Percentiles rank a stretch among this genome's conserved stretches.
phyloP scores from a whole-genome alignment of 2,329 filamentous ascomycete species.

The Fusarium xyrophilum region DNA sequence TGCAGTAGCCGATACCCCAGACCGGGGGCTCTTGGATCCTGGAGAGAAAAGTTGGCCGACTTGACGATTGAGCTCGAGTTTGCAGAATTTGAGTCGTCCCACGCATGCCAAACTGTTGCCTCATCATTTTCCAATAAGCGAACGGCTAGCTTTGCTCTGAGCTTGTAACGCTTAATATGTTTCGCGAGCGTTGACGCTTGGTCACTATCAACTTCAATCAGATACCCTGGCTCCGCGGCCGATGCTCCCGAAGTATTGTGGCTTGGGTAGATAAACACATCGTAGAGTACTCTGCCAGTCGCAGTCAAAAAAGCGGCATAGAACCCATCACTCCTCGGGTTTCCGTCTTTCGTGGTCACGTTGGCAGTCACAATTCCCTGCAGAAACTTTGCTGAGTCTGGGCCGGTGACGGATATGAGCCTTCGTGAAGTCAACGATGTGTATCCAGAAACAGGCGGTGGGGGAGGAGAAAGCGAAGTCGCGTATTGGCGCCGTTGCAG shows the following conservation, averaged over 20 bases:
- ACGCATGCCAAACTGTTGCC: constrained; percentile 74
- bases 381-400: constrained; percentile 82
- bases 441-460: constrained; percentile 56
- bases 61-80: constrained; percentile 34
- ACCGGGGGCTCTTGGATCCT: constrained; percentile 61
- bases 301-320: constrained; percentile 90
- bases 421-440: constrained; percentile 73
- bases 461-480: constrained; percentile 44
- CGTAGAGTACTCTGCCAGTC: constrained; percentile 81
- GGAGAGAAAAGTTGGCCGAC: constrained; percentile 47
- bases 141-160: constrained; percentile 79
- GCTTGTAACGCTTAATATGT: constrained; percentile 84
- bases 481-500: constrained; percentile 45
- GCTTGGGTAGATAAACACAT: constrained; percentile 86
- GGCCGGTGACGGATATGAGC: constrained; percentile 79
- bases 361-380: constrained; percentile 83
- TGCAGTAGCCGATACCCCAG: constrained; percentile 61
- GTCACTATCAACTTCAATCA: constrained; percentile 82
- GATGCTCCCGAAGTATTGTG: constrained; percentile 40
- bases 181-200: constrained; percentile 68
- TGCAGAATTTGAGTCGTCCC: constrained; percentile 61
- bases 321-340: constrained; percentile 59
- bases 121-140: constrained; percentile 71
- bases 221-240: constrained; percentile 52
- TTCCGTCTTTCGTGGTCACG: constrained; percentile 48